Evolutionary conservation across 352 stramenopile species (phyloP).

Genomic region (Phytophthora sansomeana): DNA sequence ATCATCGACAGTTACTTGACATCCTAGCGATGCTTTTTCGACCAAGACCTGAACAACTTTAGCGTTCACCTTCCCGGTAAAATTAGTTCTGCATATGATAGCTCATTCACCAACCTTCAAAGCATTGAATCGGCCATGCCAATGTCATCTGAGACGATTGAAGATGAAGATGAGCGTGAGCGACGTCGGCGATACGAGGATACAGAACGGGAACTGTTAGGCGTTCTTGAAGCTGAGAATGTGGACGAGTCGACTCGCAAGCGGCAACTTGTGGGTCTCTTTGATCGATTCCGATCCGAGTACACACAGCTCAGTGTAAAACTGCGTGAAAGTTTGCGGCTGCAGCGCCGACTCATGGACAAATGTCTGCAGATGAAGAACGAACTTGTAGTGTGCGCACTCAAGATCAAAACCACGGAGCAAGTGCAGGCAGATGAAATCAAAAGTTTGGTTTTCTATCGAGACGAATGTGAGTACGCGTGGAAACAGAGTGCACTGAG

Average conservation of each 20-base stretch:
- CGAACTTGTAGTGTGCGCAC: slow-evolving; percentile 61
- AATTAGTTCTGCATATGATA: slow-evolving; percentile 12
- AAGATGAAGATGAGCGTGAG: slow-evolving; percentile 39
- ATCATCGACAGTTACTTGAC: too few relatives aligned
- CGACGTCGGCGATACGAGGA: slow-evolving; percentile 46
- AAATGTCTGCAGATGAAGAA: slow-evolving; percentile 82
- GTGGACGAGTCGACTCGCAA: slow-evolving; percentile 63
- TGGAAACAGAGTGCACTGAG: slow-evolving; percentile 68
- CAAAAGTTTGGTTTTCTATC: slow-evolving; percentile 76
- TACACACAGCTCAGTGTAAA: slow-evolving; percentile 66
- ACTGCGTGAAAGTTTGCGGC: slow-evolving; percentile 58
- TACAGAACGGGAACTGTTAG: slow-evolving; percentile 58
- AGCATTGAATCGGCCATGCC: not conserved
- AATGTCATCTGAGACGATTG: slow-evolving; percentile 5
- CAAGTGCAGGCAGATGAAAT: slow-evolving; percentile 75
- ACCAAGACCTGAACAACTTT: slow-evolving; percentile 3
- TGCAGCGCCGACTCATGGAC: slow-evolving; percentile 66
- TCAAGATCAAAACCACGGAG: slow-evolving; percentile 66
- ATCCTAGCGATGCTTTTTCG: too few relatives aligned
- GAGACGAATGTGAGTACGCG: slow-evolving; percentile 75
- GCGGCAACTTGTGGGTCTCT: slow-evolving; percentile 66
- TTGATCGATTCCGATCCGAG: slow-evolving; percentile 71
- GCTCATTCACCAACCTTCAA: not conserved
- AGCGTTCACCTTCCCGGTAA: slow-evolving; percentile 9
- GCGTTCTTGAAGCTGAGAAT: slow-evolving; percentile 54